Base-by-base conservation (phyloP, 108 stramenopile species). In the Asterionellopsis glacialis region DNA sequence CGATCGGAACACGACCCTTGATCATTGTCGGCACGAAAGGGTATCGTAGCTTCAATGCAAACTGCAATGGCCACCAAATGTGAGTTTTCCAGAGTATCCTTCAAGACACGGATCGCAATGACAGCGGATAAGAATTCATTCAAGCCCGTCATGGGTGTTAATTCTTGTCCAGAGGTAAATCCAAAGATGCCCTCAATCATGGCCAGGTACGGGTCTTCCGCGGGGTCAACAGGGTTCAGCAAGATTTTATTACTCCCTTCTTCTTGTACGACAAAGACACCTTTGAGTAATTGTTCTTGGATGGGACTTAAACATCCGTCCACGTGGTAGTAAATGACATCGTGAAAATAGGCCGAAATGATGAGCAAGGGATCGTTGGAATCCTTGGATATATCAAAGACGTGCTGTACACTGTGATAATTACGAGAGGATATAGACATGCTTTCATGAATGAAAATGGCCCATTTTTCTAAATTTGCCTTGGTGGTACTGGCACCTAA, bases 41-140 rank as follows among this genome's bases (percentile, higher is more conserved):
- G 81, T 66, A 82, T 82, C 2, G 81, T 82, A 10, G 76, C 64
- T 69, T 82, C 77, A 61, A 82, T 82, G 51, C 77, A 82, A 58
- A 63, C 64, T 5, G 73, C 81, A 65, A 82, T 78, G 33, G 68
- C 43, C 12, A 67, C 74, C 49, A 82, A 56, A 22, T 54, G 33
- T 54, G 59, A 53, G 19, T 22, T 49, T 25, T 26, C 25, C 51
- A 82, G 45, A 28, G 55, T 38, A 13, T 40, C 23, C n/a, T 64
- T 11, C 16, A 79, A 63, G 16, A 61, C 25, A 18, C 81, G 66
- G 14, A 77, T 69, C 1, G 76, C 76, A 40, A 77, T 57, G 26
- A 74, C 50, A 6, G 81, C 77, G 16, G 67, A 69, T 12, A 82
- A 41, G 55, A 72, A 82, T 73, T 83, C 78, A 52, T 83, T 83